Evolutionary conservation across 2,329 filamentous ascomycete species (phyloP), one percentile per base, ranked within the genome.

Genomic region (Pseudogymnoascus sp.): DNA sequence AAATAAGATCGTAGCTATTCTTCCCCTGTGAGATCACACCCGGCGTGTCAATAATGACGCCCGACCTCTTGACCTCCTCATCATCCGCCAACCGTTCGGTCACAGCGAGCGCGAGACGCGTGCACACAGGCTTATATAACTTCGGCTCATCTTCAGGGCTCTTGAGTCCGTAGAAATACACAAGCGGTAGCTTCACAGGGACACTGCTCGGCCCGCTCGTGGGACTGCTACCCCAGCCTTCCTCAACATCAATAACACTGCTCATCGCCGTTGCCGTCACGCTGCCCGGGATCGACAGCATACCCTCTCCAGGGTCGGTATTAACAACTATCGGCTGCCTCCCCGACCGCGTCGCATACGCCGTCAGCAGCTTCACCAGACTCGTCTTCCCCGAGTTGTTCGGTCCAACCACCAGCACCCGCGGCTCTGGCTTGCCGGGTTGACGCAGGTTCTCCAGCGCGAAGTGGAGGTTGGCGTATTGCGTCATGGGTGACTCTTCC

Each of bases 131-230:
- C 70, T 85, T 88, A 77, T 89, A 97, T 44, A 93, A 76, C 35
- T 79, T 82, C 0, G 83, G 80, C 64, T 91, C 89, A 59, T 91
- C 89, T 68, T 91, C 87, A 0, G 91, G 84, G 65, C 81, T 85
- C 60, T 84, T 81, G 65, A 89, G 79, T 13, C 94, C 93, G 73
- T 90, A 96, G 74, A 92, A 91, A 72, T 96, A 96, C 29, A 93
- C 91, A 61, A 99, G 78, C 4, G 94, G 94, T 68, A 96, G 80
- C 78, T 97, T 97, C 60, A 96, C 91, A 0, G 93, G 92, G 15
- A 96, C 86, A 0, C 87, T 84, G 68, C 89, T 94, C 0, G 94
- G 92, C 0, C 93, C 94, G 67, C 90, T 95, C 69, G 92, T 96
- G 0, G 93, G 92, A 68, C 91, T 92, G 67, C 84, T 91, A 8